Evolutionary conservation across 2,329 filamentous ascomycete genomes (phyloP).

Genomic region (Fusarium coicis): DNA sequence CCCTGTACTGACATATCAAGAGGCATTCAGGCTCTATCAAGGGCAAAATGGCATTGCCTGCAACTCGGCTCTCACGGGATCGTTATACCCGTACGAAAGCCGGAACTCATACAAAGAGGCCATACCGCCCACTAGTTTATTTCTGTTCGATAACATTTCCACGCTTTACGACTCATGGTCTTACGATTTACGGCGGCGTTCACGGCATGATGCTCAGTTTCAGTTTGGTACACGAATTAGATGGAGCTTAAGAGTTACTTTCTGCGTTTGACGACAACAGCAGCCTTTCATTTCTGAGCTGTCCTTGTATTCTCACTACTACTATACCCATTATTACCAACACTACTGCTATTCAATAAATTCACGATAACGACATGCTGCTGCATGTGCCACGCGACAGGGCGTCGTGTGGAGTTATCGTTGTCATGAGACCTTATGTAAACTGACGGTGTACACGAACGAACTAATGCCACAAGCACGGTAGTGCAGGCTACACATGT

Average conservation of each 20-base stretch:
- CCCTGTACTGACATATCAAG: slow-evolving; percentile 7
- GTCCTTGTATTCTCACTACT: slow-evolving; percentile 7
- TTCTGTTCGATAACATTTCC: slow-evolving; percentile 2
- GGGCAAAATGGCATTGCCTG: background rate
- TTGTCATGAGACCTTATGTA: slow-evolving; percentile 30
- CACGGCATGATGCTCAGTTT: slow-evolving; percentile 8
- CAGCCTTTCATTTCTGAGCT: slow-evolving; percentile 1
- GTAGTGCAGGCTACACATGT: slow-evolving; percentile 1
- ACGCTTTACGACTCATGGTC: slow-evolving; percentile 32
- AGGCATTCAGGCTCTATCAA: slow-evolving; percentile 6
- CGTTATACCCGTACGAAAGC: background rate
- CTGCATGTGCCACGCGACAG: slow-evolving; percentile 23
- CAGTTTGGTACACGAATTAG: slow-evolving; percentile 16
- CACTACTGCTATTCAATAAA: background rate
- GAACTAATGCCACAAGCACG: slow-evolving; percentile 26
- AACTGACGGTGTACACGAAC: slow-evolving; percentile 31
- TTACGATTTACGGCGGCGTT: slow-evolving; percentile 34
- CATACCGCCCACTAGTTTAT: background rate
- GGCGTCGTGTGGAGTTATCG: slow-evolving; percentile 29
- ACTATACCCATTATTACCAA: slow-evolving; percentile 20
- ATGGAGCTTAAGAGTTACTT: slow-evolving; percentile 14
- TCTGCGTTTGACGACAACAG: slow-evolving; percentile 16
- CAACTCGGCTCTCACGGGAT: slow-evolving; percentile 3
- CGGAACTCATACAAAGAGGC: background rate
- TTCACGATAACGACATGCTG: slow-evolving; percentile 3